Base-by-base conservation (phyloP, 441 rosid species). In the Adansonia rubrostipa region DNA sequence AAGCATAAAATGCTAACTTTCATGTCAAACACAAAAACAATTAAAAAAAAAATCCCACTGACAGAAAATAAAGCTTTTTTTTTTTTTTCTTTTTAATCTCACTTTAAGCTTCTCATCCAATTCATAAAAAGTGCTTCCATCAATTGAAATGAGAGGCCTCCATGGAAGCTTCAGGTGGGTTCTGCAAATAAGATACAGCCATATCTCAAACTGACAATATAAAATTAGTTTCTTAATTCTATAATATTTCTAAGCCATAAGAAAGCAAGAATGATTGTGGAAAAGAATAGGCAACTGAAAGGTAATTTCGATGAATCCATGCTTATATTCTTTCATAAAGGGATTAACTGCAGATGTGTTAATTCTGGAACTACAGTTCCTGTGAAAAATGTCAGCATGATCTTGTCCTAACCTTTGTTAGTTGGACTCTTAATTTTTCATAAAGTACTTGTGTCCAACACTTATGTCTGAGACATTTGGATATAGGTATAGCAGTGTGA, bases 161-260 rank as follows among this genome's bases (percentile, higher is more conserved):
- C 97, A 91, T 3, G 96, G 98, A 82, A 94, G 90, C 82, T 84
- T 91, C 72, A 94, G 87, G 91, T 85, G 88, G 58, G 96, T 94
- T 83, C 98, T 94, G 90, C 82, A 85, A 73, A 78, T 80, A 79
- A 75, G 62, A 80, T 11, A 19, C 24, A 80, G 44, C 20, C 1
- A 9, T 17, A n/a, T 44, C 36, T 79, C 61, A 77, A 66, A 75
- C 24, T 48, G 33, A 28, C 42, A 62, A 15, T 24, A 15, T 14
- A 15, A 28, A 67, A 19, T 9, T 67, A n/a, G 24, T 67, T 67
- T 45, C 6, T 1, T 9, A 20, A 9, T 60, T 60, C 64, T 20
- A 60, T 9, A 61, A 1, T 9, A 61, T 1, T 22, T 40, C 24
- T 61, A 61, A 61, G 11, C 36, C 65, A 11, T 5, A n/a, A 60